phyloP scores from a whole-genome alignment of 2,329 filamentous ascomycete species.

The Berkeleyomyces basicola region DNA sequence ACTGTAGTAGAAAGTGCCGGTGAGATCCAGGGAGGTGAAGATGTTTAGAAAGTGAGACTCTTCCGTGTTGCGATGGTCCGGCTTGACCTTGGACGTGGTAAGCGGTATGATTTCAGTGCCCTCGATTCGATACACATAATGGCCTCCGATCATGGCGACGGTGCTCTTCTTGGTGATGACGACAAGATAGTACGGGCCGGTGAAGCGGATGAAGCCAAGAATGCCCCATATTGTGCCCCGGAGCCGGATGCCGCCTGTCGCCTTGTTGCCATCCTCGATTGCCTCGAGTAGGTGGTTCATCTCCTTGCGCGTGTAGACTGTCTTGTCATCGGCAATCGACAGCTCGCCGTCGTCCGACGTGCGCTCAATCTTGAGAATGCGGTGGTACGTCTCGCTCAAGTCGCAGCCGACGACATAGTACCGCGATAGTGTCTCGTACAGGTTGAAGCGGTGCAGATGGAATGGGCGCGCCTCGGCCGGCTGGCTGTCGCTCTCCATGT shows the following conservation, averaged over 20 bases:
- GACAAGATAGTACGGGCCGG: constrained; percentile 92
- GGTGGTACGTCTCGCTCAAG: constrained; percentile 71
- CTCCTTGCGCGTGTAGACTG: constrained; percentile 79
- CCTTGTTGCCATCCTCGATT: constrained; percentile 88
- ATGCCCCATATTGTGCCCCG: constrained; percentile 87
- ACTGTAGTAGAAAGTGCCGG: constrained; percentile 91
- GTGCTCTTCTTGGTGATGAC: constrained; percentile 91
- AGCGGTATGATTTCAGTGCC: constrained; percentile 82
- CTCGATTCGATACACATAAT: constrained; percentile 91
- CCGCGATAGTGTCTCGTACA: constrained; percentile 85
- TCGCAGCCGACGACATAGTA: constrained; percentile 94
- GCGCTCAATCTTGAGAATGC: constrained; percentile 87
- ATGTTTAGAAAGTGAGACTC: constrained; percentile 81
- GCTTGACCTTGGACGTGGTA: constrained; percentile 57
- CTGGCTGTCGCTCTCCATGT: no score
- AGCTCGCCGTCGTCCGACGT: constrained; percentile 63
- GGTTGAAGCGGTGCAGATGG: constrained; percentile 76
- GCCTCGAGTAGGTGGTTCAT: constrained; percentile 87
- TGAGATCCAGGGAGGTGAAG: constrained; percentile 78
- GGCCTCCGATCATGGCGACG: constrained; percentile 87
- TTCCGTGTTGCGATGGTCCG: constrained; percentile 67
- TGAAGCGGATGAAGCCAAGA: constrained; percentile 90
- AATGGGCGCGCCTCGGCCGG: background rate
- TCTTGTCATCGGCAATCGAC: constrained; percentile 82
- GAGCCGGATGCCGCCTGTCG: constrained; percentile 74